Evolutionary conservation across 164 flowering plant genomes (phyloP).

Genomic region (Macadamia integrifolia): DNA sequence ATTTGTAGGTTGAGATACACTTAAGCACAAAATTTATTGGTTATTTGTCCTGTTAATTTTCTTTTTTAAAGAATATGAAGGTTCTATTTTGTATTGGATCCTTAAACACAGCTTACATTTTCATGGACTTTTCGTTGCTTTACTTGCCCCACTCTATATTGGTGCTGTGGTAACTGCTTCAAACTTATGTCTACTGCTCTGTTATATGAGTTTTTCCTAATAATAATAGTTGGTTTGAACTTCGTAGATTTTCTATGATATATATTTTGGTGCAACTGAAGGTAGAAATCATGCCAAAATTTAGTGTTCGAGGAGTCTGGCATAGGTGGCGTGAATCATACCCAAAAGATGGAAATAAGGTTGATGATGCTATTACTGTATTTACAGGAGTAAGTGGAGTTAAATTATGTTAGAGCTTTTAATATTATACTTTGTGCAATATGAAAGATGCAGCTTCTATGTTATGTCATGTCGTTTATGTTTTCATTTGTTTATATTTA

Average conservation of each 20-base stretch:
- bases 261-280: slow-evolving; percentile 29
- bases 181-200: slow-evolving; percentile 1
- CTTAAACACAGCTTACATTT: slow-evolving; percentile 80
- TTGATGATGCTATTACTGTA: slow-evolving; percentile 68
- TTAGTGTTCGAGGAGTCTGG: slow-evolving; percentile 98
- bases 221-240: background rate
- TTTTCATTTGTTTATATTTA: background rate
- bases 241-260: slow-evolving; percentile 7
- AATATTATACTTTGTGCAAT: background rate
- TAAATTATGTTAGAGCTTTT: background rate
- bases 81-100: slow-evolving; percentile 18
- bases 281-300: slow-evolving; percentile 98
- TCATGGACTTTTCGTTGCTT: slow-evolving; percentile 96
- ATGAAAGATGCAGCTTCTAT: background rate
- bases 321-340: slow-evolving; percentile 97
- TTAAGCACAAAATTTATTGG: background rate
- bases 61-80: background rate
- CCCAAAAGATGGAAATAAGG: slow-evolving; percentile 54
- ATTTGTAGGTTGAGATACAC: slow-evolving; percentile 5
- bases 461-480: too few relatives aligned
- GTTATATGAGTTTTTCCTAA: background rate
- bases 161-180: slow-evolving; percentile 64
- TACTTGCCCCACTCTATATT: slow-evolving; percentile 94
- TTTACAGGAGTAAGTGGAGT: slow-evolving; percentile 87
- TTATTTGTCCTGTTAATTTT: background rate